Conservation (phyloP, 345 rosid genomes). For the Capsella bursapastoris region DNA sequence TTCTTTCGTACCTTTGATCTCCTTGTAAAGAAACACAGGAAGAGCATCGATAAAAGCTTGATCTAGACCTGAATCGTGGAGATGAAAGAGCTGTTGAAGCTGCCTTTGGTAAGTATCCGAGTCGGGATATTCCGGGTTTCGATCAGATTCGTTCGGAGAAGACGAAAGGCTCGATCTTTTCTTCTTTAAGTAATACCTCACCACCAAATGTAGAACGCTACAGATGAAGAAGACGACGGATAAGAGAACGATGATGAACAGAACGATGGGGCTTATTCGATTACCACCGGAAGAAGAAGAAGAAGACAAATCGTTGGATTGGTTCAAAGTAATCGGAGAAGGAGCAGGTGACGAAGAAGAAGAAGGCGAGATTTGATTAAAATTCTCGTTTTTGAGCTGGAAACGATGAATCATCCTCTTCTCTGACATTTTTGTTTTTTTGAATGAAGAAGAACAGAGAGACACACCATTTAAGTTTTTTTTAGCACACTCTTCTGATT, state of each 20-base stretch:
- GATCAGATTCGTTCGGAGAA: constrained; percentile 54
- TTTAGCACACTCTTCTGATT: constrained; percentile 5
- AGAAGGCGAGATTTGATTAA: constrained; percentile 43
- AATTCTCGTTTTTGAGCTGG: constrained; percentile 41
- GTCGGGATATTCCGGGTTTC: constrained; percentile 63
- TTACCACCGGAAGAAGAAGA: constrained; percentile 35
- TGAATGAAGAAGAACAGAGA: constrained; percentile 45
- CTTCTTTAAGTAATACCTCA: constrained; percentile 59
- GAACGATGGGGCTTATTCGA: constrained; percentile 66
- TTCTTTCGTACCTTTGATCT: constrained; percentile 73
- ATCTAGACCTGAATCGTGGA: constrained; percentile 92
- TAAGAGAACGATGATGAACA: constrained; percentile 66
- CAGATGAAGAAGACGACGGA: constrained; percentile 70
- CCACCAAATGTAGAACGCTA: constrained; percentile 71
- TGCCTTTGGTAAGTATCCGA: constrained; percentile 77
- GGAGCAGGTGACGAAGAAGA: constrained; percentile 39
- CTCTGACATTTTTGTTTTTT: constrained; percentile 42
- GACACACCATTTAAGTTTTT: constrained; percentile 28
- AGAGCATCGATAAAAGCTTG: constrained; percentile 88
- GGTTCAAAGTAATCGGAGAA: constrained; percentile 44
- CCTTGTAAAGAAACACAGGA: constrained; percentile 75
- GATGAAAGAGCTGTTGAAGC: constrained; percentile 85
- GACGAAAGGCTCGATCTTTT: constrained; percentile 58
- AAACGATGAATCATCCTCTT: constrained; percentile 41
- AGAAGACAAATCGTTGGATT: constrained; percentile 47